These are phyloP conservation scores for Chrysosporium keratinophilum DNA, from an alignment of 2,329 filamentous ascomycete genomes.

Conservation along the genomic window DNA sequence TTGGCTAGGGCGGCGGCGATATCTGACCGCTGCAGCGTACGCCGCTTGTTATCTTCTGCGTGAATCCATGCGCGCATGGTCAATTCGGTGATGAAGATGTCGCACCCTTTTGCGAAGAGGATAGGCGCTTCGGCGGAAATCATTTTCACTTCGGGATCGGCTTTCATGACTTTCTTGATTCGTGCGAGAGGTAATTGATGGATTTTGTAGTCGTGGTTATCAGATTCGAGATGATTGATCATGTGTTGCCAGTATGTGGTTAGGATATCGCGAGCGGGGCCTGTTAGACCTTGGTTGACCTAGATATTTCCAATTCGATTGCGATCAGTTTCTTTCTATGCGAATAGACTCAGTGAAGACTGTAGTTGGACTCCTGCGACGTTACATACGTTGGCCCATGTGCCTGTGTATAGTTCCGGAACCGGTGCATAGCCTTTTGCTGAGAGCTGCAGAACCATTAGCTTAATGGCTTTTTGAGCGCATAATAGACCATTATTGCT, in stretches of 20 bases:
- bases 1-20: conserved; percentile 93
- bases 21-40: conserved; percentile 88
- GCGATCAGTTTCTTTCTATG: conserved; percentile 18
- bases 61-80: conserved; percentile 99
- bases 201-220: conserved; percentile 96
- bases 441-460: conserved; percentile 53
- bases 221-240: conserved; percentile 86
- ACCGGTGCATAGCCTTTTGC: conserved; percentile 79
- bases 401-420: conserved; percentile 80
- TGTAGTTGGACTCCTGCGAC: background rate
- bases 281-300: conserved; percentile 91
- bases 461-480: background rate
- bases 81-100: conserved; percentile 97
- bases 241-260: conserved; percentile 99
- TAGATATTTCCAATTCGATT: conserved; percentile 29
- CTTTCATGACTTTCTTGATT: conserved; percentile 99
- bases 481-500: conserved; percentile 24
- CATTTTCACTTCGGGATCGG: conserved; percentile 98
- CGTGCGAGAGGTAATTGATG: conserved; percentile 94
- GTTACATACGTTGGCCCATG: conserved; percentile 78
- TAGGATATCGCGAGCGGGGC: conserved; percentile 89
- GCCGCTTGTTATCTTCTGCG: conserved; percentile 95
- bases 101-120: conserved; percentile 93
- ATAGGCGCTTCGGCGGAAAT: conserved; percentile 97
- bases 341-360: conserved; percentile 4